Percentiles rank a stretch among this genome's conserved stretches.
Conservation (phyloP, 2,329 filamentous ascomycete genomes). For the Colletotrichum sp. region DNA sequence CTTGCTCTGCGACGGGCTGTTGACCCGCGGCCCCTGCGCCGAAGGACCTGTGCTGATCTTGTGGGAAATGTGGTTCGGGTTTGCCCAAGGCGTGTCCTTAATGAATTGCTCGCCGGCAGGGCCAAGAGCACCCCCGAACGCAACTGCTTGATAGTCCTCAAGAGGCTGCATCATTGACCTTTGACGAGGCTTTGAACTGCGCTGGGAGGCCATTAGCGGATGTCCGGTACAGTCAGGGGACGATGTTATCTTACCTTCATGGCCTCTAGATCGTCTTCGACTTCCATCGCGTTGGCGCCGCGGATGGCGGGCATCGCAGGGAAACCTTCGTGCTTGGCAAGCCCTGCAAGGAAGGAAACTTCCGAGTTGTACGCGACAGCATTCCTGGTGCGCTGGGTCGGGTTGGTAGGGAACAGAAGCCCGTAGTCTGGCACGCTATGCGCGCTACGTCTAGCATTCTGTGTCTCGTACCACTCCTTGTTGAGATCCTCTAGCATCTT, state of each 20-base stretch:
- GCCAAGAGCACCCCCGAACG: conserved; percentile 55
- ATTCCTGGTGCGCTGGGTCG: conserved; percentile 79
- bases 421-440: conserved; percentile 83
- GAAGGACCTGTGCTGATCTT: conserved; percentile 45
- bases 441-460: conserved; percentile 83
- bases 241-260: conserved; percentile 70
- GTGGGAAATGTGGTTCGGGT: conserved; percentile 80
- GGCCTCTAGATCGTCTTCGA: conserved; percentile 86
- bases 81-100: conserved; percentile 91
- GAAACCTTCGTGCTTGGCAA: conserved; percentile 96
- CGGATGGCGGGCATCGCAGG: conserved; percentile 89
- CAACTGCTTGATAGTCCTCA: conserved; percentile 53
- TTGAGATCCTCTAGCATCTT: conserved; percentile 80
- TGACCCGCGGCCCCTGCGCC: conserved; percentile 11
- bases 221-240: background rate
- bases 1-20: conserved; percentile 17
- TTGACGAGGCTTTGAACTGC: conserved; percentile 27
- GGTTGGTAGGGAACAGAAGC: conserved; percentile 78
- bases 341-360: conserved; percentile 86
- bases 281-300: conserved; percentile 72
- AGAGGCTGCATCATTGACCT: conserved; percentile 45
- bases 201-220: background rate
- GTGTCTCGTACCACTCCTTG: conserved; percentile 90
- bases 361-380: conserved; percentile 94
- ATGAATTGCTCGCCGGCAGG: conserved; percentile 86